Conservation (phyloP, 1,139 yeast species). For the Nakaseomyces bracarensis region DNA sequence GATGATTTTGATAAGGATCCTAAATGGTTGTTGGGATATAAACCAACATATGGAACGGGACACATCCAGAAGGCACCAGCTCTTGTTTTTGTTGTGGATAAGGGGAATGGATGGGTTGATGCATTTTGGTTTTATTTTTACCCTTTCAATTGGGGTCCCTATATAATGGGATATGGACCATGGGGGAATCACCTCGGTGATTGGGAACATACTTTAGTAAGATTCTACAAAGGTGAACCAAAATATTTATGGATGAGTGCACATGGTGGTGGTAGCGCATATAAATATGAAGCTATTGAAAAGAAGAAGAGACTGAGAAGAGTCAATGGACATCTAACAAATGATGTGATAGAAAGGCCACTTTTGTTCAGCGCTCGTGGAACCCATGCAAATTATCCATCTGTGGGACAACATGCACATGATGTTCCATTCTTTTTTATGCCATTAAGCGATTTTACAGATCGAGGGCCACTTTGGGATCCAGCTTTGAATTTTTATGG, state of each 20-base stretch:
- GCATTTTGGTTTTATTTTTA: conserved; percentile 96
- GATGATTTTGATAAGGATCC: conserved; percentile 62
- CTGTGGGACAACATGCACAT: conserved; percentile 95
- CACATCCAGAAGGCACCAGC: conserved; percentile 72
- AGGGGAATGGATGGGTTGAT: conserved; percentile 83
- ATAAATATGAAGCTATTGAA: conserved; percentile 65
- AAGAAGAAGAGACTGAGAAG: conserved; percentile 41
- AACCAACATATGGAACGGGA: conserved; percentile 67
- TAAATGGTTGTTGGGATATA: conserved; percentile 73
- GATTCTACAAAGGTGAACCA: conserved; percentile 77
- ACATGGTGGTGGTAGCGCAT: conserved; percentile 96
- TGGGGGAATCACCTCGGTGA: conserved; percentile 96
- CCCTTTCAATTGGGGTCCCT: conserved; percentile 90
- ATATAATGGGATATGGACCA: conserved; percentile 95
- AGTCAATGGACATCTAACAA: conserved; percentile 23
- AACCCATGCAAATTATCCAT: conserved; percentile 92
- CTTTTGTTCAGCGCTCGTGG: conserved; percentile 86
- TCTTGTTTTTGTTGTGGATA: conserved; percentile 72
- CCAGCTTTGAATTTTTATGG: conserved; percentile 75
- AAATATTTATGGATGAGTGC: conserved; percentile 97
- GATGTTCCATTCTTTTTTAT: conserved; percentile 74
- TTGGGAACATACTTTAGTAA: conserved; percentile 91
- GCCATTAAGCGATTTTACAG: conserved; percentile 85
- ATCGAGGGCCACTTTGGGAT: conserved; percentile 92
- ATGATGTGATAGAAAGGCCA: conserved; percentile 43